A percentile compares a stretch with the other conserved stretches of the same genome.
These are phyloP conservation scores for Suaeda aralocaspica DNA, from an alignment of 148 eudicot genomes.

Conservation along the genomic window DNA sequence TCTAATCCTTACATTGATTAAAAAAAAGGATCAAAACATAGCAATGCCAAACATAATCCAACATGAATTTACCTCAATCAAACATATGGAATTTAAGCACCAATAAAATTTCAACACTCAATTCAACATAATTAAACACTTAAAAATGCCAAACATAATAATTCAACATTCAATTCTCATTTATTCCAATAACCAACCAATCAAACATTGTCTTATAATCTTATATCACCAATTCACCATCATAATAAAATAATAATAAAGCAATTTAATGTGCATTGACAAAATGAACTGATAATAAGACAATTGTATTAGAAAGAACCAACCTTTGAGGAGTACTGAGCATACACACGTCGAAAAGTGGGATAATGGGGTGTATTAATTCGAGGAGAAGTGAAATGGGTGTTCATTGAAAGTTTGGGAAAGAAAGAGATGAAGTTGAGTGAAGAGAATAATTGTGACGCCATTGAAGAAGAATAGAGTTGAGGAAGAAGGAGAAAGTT, in stretches of 20 bases:
- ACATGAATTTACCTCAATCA: neutral
- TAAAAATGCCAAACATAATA: no score
- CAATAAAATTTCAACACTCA: no score
- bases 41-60: neutral
- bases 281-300: neutral
- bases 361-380: constrained; percentile 13
- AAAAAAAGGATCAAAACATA: neutral
- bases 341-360: constrained; percentile 3
- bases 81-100: neutral
- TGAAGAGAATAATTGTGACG: constrained; percentile 32
- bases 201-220: no score
- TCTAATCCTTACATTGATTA: no score
- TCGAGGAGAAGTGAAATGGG: constrained; percentile 4
- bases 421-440: constrained; percentile 11
- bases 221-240: neutral
- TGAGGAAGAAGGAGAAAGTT: neutral
- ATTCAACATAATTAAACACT: no score
- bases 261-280: neutral
- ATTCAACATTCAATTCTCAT: neutral
- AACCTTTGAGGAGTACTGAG: constrained; percentile 21
- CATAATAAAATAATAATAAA: no score
- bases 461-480: constrained; percentile 32
- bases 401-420: neutral
- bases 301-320: neutral
- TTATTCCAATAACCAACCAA: neutral